A percentile compares a stretch with the other conserved stretches of the same genome.
phyloP scores from a whole-genome alignment of 371 early-diverging fungal species.

The Globomyces sp. region DNA sequence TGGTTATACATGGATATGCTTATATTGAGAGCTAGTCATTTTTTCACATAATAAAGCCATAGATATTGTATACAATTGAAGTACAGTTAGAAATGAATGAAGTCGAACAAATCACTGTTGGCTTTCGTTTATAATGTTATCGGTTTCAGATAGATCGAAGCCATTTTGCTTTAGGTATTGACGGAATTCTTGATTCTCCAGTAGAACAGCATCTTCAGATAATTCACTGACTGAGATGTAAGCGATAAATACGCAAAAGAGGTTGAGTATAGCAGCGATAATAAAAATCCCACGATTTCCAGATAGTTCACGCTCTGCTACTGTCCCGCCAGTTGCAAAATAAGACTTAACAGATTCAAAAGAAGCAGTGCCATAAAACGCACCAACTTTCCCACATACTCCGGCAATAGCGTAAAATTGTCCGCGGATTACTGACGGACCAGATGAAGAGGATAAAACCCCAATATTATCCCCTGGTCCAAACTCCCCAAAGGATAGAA shows the following conservation, averaged over 20 bases:
- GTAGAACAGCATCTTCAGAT: conserved; percentile 3
- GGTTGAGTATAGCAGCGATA: not conserved
- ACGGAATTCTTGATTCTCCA: not conserved
- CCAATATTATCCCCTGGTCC: conserved; percentile 17
- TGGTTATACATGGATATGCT: too few species aligned
- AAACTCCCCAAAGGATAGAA: conserved; percentile 18
- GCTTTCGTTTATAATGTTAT: too few species aligned
- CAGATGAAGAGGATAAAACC: conserved; percentile 1
- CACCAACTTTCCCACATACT: conserved; percentile 17
- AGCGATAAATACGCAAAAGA: not conserved
- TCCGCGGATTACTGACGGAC: conserved; percentile 19
- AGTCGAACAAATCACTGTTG: too few species aligned
- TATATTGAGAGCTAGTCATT: too few species aligned
- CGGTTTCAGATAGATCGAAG: not conserved
- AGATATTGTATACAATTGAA: too few species aligned
- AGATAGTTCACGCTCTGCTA: not conserved
- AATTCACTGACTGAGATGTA: not conserved
- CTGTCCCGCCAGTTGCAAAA: not conserved
- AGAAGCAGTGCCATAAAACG: conserved; percentile 13
- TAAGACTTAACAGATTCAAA: not conserved
- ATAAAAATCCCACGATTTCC: conserved; percentile 1
- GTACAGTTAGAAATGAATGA: too few species aligned
- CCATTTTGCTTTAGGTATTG: conserved; percentile 5
- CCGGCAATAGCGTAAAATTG: conserved; percentile 19
- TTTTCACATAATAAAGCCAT: too few species aligned